phyloP scores from a whole-genome alignment of 2,329 filamentous ascomycete species.

The Calonectria pseudoturangicola region DNA sequence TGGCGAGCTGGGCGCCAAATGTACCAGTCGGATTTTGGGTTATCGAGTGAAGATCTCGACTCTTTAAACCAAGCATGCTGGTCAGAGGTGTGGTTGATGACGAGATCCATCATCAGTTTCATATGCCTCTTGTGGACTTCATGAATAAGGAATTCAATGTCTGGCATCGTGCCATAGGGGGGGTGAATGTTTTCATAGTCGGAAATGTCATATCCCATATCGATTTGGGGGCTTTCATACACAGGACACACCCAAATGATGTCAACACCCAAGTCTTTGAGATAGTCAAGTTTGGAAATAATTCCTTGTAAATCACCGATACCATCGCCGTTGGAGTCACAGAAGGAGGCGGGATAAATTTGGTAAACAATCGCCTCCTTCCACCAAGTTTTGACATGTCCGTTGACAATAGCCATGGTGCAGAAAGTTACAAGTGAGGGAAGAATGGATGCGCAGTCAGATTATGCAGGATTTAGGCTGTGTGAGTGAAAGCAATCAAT shows the following conservation, averaged over 20 bases:
- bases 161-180: slow-evolving; percentile 49
- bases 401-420: not conserved
- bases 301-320: slow-evolving; percentile 72
- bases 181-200: slow-evolving; percentile 50
- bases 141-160: slow-evolving; percentile 48
- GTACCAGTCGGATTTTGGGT: slow-evolving; percentile 74
- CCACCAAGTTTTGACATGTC: slow-evolving; percentile 65
- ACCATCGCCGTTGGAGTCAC: slow-evolving; percentile 72
- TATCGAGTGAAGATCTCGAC: slow-evolving; percentile 44
- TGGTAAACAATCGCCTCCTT: slow-evolving; percentile 73
- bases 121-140: slow-evolving; percentile 50
- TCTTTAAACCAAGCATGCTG: slow-evolving; percentile 52
- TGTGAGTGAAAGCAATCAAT: too few relatives aligned
- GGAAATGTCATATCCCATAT: slow-evolving; percentile 52
- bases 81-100: slow-evolving; percentile 52
- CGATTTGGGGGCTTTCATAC: slow-evolving; percentile 51
- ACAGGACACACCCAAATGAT: slow-evolving; percentile 52
- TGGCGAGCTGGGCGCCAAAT: slow-evolving; percentile 73
- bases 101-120: slow-evolving; percentile 50
- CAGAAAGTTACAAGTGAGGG: too few relatives aligned
- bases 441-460: too few relatives aligned
- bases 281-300: slow-evolving; percentile 71
- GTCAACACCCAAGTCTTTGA: slow-evolving; percentile 44
- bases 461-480: too few relatives aligned
- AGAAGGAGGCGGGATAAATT: slow-evolving; percentile 74